A percentile compares a stretch with the other conserved stretches of the same genome.
These are phyloP conservation scores for Dactylellina drechsleri DNA, from an alignment of 2,329 filamentous ascomycete genomes.

Conservation along the genomic window DNA sequence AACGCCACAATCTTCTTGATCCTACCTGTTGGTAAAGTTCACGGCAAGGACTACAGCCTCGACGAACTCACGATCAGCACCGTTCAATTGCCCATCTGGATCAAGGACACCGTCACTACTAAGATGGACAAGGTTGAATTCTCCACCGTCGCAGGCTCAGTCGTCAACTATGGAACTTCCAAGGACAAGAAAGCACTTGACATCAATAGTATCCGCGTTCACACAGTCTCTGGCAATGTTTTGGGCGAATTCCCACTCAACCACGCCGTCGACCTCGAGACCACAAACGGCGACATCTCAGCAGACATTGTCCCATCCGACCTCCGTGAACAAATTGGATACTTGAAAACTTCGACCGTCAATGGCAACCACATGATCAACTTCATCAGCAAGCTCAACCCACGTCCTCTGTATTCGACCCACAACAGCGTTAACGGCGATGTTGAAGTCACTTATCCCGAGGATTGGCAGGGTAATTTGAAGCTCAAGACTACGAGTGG, in stretches of 20 bases:
- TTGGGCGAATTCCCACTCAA: slow-evolving; percentile 43
- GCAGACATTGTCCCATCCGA: slow-evolving; percentile 30
- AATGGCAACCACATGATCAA: slow-evolving; percentile 32
- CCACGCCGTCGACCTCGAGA: slow-evolving; percentile 35
- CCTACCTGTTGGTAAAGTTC: slow-evolving; percentile 17
- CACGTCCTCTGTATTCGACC: slow-evolving; percentile 36
- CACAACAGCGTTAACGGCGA: slow-evolving; percentile 41
- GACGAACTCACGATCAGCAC: slow-evolving; percentile 25
- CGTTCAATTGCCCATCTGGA: slow-evolving; percentile 29
- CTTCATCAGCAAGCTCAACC: slow-evolving; percentile 42
- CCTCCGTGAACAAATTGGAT: slow-evolving; percentile 36
- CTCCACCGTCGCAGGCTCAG: slow-evolving; percentile 29
- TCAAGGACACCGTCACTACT: slow-evolving; percentile 45
- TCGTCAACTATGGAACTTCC: slow-evolving; percentile 29
- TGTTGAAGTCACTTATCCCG: slow-evolving; percentile 29
- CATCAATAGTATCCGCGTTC: slow-evolving; percentile 31
- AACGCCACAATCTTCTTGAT: slow-evolving; percentile 46
- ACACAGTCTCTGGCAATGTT: slow-evolving; percentile 34
- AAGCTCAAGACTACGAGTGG: slow-evolving; percentile 45
- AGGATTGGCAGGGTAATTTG: slow-evolving; percentile 49
- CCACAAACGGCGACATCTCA: slow-evolving; percentile 35
- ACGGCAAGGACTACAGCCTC: slow-evolving; percentile 20
- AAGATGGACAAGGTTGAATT: slow-evolving; percentile 17
- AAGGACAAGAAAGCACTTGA: slow-evolving; percentile 35
- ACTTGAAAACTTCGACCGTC: slow-evolving; percentile 27